Base-by-base conservation (phyloP, 2,329 filamentous ascomycete species). In the Zymoseptoria pseudotritici region DNA sequence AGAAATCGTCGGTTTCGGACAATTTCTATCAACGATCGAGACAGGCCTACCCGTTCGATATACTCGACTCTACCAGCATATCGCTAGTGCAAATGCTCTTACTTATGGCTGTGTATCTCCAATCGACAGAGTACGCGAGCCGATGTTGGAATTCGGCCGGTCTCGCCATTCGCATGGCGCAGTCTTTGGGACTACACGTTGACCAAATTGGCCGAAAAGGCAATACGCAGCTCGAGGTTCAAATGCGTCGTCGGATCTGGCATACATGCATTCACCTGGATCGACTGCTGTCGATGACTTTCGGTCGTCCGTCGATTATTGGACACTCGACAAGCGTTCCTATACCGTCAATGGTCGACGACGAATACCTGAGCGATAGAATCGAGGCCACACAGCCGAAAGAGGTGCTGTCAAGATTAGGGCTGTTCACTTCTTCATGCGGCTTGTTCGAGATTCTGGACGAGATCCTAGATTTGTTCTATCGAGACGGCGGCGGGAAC, bases 201-300 rank as follows among this genome's bases (percentile, higher is more conserved):
- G 85, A 88, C 84, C 42, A 79, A 81, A 61, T 71, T 74, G 19
- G 75, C 85, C 5, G 80, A 8, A 63, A 60, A 29, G 58, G 80
- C 1, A 75, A 87, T 1, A 76, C 80, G 0, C 83, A 84, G 0
- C 86, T 87, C 65, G 85, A 88, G 66, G 82, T 82, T 2, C 85
- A 89, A 68, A 87, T 88, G 78, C 80, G 85, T n/a, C 77, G 86
- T 51, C 78, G 86, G 6, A 76, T 88, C 20, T 89, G 86, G 86
- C 67, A 69, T 53, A 65, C 65, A 4, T 69, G 66, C 31, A 59
- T 69, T 26, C 59, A 64, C 55, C 62, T 68, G 10, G 66, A 67
- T 86, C 77, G 84, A 54, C 75, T 86, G 58, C 76, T 69, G 4
- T 64, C 66, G 8, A 83, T 56, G 67, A 74, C 65, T 56, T 71